phyloP scores from a whole-genome alignment of 768 basidiomycete genomes.

The Peribolospora kevripleyi region DNA sequence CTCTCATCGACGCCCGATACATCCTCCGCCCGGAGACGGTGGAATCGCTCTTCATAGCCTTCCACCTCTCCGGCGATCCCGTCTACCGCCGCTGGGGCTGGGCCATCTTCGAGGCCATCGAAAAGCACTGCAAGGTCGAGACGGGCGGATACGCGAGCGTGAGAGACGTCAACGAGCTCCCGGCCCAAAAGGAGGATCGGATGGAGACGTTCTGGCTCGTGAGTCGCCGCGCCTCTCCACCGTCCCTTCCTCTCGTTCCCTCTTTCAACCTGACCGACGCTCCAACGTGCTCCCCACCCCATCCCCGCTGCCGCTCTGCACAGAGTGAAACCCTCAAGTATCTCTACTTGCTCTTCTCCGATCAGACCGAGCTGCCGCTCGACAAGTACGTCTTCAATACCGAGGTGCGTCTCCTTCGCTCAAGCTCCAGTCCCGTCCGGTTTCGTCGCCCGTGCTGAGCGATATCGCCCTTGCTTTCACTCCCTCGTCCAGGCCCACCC shows the following conservation, averaged over 20 bases:
- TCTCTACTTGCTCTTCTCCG: conserved; percentile 63
- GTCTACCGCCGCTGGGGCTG: conserved; percentile 64
- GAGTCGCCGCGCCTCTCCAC: conserved; percentile 14
- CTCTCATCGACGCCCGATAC: conserved; percentile 59
- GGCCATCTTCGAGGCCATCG: conserved; percentile 70
- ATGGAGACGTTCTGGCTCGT: conserved; percentile 94
- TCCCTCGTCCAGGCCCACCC: conserved; percentile 32
- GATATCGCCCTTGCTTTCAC: background rate
- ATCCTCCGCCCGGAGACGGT: conserved; percentile 88
- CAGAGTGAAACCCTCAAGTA: conserved; percentile 81
- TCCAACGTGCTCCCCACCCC: background rate
- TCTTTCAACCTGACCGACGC: background rate
- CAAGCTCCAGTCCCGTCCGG: background rate
- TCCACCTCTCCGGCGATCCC: conserved; percentile 59
- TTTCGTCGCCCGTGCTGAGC: background rate
- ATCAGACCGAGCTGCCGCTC: conserved; percentile 43
- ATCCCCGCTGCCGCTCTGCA: background rate
- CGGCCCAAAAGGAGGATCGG: conserved; percentile 47
- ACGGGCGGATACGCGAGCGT: conserved; percentile 65
- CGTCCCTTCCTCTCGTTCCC: background rate
- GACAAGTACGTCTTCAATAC: conserved; percentile 73
- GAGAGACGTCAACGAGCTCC: conserved; percentile 56
- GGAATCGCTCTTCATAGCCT: conserved; percentile 79
- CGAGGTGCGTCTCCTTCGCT: conserved; percentile 30
- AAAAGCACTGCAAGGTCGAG: conserved; percentile 50